These are phyloP conservation scores for Alternaria triticina DNA, from an alignment of 2,329 filamentous ascomycete genomes.

Conservation along the genomic window DNA sequence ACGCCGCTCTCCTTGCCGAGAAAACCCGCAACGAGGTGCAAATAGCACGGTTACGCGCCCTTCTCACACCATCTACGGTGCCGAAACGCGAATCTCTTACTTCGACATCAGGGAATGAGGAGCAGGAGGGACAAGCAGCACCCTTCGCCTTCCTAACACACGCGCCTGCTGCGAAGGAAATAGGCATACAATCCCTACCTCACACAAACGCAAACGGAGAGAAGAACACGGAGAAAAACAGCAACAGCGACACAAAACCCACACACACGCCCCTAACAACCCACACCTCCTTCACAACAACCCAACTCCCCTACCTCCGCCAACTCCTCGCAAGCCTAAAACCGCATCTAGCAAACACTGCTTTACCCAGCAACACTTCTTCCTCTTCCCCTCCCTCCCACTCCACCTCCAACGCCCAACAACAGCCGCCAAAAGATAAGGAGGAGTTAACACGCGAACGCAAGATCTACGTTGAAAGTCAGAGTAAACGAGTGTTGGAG, in stretches of 20 bases:
- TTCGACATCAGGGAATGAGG: slow-evolving; percentile 14
- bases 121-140: slow-evolving; percentile 2
- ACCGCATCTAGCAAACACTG: slow-evolving; percentile 63
- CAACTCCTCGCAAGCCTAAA: slow-evolving; percentile 71
- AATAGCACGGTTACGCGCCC: slow-evolving; percentile 67
- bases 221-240: background rate
- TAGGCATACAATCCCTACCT: slow-evolving; percentile 52
- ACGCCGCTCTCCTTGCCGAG: slow-evolving; percentile 72
- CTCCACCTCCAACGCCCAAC: too few species aligned
- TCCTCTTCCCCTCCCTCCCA: slow-evolving; percentile 1
- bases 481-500: slow-evolving; percentile 79
- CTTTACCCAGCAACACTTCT: slow-evolving; percentile 22
- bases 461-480: slow-evolving; percentile 81
- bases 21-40: slow-evolving; percentile 74
- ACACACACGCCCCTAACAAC: slow-evolving; percentile 65
- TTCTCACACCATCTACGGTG: slow-evolving; percentile 50
- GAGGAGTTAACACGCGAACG: slow-evolving; percentile 69
- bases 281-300: slow-evolving; percentile 78
- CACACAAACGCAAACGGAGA: slow-evolving; percentile 13
- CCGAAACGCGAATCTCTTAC: slow-evolving; percentile 27
- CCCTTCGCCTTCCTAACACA: slow-evolving; percentile 65
- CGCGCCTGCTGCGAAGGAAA: slow-evolving; percentile 53
- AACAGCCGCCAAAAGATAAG: slow-evolving; percentile 32
- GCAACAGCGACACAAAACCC: slow-evolving; percentile 42
- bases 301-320: slow-evolving; percentile 81